Evolutionary conservation across 2,329 filamentous ascomycete genomes (phyloP), one percentile per base, ranked within the genome.

Genomic region (Aspergillus texensis): DNA sequence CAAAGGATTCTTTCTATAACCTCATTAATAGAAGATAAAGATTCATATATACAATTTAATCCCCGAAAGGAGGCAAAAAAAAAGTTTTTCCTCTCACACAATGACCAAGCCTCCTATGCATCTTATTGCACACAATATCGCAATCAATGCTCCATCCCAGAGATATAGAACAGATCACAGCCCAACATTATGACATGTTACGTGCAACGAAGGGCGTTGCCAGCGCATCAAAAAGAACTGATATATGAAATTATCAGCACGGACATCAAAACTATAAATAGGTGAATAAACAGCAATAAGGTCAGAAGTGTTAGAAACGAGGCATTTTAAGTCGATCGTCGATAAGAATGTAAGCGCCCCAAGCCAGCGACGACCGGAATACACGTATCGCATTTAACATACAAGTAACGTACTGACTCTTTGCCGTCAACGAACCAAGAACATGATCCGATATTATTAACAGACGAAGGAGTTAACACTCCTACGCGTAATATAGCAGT

Each of bases 341-440:
- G 48, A 32, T n/a, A n/a, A 19, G 48, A 21, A n/a, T 19, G 28
- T 52, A 21, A 12, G 48, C 28, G 12, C 48, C 34, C n/a, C 16
- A 52, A 19, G 48, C 28, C 19, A 32, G 16, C 14, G 28, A 11
- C 48, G 34, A 30, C 46, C 46, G 10, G 16, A 32, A 52, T 32
- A 69, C 67, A 65, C 72, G 65, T 68, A 68, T 73, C 71, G 70
- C 71, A 67, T 69, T 62, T 67, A 69, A 73, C 65, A 71, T 71
- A 66, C 65, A 67, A 67, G 64, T 60, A 57, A 66, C 56, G 54
- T 63, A 60, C 57, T 58, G 24, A 39, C 28, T 58, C 43, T 36
- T 36, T 41, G 50, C 48, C 43, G 26, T 45, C 41, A 32, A 54
- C 28, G 48, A 19, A 12, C 14, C 24, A 30, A 39, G 21, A 30